Percentiles rank a stretch among this genome's conserved stretches.
Evolutionary conservation across 2,329 filamentous ascomycete species (phyloP).

Genomic region (Periglandula ipomoeae): DNA sequence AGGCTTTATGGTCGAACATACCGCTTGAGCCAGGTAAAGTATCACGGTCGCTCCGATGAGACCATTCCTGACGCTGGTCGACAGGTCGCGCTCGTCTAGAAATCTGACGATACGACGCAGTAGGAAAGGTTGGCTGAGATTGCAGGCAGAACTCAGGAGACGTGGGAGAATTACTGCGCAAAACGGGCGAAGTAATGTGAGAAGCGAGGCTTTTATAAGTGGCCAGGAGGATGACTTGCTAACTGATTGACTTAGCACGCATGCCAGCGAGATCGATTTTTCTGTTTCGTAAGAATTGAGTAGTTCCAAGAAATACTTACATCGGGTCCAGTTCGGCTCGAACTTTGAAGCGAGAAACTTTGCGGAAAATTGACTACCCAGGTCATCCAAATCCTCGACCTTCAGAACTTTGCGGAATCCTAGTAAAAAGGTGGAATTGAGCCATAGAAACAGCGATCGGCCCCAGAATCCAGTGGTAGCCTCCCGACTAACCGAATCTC

Average conservation of each 20-base stretch:
- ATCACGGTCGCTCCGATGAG: slow-evolving; percentile 30
- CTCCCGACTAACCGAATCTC: background rate
- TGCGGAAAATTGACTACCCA: slow-evolving; percentile 11
- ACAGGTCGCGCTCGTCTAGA: slow-evolving; percentile 12
- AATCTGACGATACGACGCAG: slow-evolving; percentile 21
- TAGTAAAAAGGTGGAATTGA: slow-evolving; percentile 16
- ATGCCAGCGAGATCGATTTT: too few relatives aligned
- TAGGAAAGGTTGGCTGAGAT: slow-evolving; percentile 31
- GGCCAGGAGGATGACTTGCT: background rate
- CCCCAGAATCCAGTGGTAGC: slow-evolving; percentile 18
- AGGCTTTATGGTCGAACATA: too few relatives aligned
- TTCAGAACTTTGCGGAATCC: slow-evolving; percentile 23
- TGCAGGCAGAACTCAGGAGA: slow-evolving; percentile 20
- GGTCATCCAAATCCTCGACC: slow-evolving; percentile 21
- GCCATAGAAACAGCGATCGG: slow-evolving; percentile 19
- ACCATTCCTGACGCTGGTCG: slow-evolving; percentile 16
- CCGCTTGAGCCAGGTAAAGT: slow-evolving; percentile 31
- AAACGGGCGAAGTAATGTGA: slow-evolving; percentile 9
- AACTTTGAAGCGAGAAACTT: background rate
- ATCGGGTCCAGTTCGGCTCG: background rate
- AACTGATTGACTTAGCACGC: too few relatives aligned
- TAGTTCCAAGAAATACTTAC: background rate
- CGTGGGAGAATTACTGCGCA: slow-evolving; percentile 18
- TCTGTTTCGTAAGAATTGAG: background rate
- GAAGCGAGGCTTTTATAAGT: slow-evolving; percentile 7